These are phyloP conservation scores for Alternaria consortialis DNA, from an alignment of 2,329 filamentous ascomycete genomes.

Conservation along the genomic window DNA sequence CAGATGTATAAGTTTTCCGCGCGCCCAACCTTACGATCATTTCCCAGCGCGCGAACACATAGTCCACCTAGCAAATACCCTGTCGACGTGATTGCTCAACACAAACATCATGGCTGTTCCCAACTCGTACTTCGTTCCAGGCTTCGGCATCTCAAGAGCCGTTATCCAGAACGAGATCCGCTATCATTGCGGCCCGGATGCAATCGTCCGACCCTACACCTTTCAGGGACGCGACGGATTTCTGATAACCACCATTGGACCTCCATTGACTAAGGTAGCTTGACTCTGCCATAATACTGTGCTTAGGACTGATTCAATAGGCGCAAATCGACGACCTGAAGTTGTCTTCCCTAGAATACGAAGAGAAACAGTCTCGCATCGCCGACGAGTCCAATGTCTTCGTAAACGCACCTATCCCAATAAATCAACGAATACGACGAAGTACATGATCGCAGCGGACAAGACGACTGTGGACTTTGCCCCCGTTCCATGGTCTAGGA, in stretches of 20 bases:
- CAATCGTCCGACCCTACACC: slow-evolving; percentile 55
- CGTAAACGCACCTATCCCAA: slow-evolving; percentile 52
- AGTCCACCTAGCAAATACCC: slow-evolving; percentile 19
- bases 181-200: slow-evolving; percentile 55
- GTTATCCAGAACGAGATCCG: slow-evolving; percentile 56
- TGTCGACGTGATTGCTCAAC: slow-evolving; percentile 8
- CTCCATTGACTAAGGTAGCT: slow-evolving; percentile 53
- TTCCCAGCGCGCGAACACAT: slow-evolving; percentile 21
- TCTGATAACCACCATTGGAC: slow-evolving; percentile 52
- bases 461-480: background rate
- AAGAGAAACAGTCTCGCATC: slow-evolving; percentile 53
- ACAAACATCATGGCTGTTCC: slow-evolving; percentile 34
- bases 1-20: slow-evolving; percentile 33
- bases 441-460: slow-evolving; percentile 25
- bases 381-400: slow-evolving; percentile 47
- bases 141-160: slow-evolving; percentile 54
- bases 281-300: background rate
- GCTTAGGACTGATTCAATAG: slow-evolving; percentile 34
- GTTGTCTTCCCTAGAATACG: slow-evolving; percentile 51
- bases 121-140: slow-evolving; percentile 55
- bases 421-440: slow-evolving; percentile 46
- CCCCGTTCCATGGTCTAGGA: slow-evolving; percentile 2
- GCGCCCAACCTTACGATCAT: slow-evolving; percentile 30
- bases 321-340: slow-evolving; percentile 56
- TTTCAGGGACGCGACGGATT: slow-evolving; percentile 56